Evolutionary conservation across 345 rosid genomes (phyloP).

Genomic region (Gossypium ekmanianum): DNA sequence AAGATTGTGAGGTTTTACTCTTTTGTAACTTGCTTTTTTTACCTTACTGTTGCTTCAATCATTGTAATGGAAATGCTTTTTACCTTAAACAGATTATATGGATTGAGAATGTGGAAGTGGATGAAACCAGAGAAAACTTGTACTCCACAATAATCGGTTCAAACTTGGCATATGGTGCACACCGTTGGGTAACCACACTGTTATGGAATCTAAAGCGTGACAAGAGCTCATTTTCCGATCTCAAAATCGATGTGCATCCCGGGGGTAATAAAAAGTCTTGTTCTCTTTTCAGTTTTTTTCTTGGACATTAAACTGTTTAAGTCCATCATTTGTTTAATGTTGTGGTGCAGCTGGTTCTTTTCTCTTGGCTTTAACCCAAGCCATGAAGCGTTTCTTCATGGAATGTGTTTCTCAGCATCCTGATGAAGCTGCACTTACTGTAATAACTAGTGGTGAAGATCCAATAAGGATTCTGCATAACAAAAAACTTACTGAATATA

Average conservation of each 20-base stretch:
- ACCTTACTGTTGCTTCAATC: neutral
- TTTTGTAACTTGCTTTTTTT: neutral
- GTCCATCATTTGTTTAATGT: neutral
- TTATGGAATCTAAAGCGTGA: neutral
- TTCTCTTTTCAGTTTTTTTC: neutral
- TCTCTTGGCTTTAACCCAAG: neutral
- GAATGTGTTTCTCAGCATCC: conserved; percentile 2
- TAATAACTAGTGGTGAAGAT: neutral
- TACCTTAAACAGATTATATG: neutral
- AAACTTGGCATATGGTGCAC: neutral
- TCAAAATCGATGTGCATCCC: neutral
- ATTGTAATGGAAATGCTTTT: neutral
- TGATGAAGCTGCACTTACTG: neutral
- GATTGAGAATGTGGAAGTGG: neutral
- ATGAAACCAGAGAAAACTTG: neutral
- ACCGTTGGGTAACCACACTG: neutral
- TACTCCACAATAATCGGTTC: neutral
- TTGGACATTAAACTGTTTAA: neutral
- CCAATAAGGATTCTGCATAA: neutral
- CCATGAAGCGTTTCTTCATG: conserved; percentile 7
- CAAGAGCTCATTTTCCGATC: neutral
- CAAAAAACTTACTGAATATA: neutral
- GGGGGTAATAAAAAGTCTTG: neutral
- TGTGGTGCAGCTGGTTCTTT: neutral
- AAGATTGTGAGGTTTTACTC: conserved; percentile 2